A percentile compares a stretch with the other conserved stretches of the same genome.
Conservation (phyloP, 2,329 filamentous ascomycete genomes). For the Apiospora saccharicola region DNA sequence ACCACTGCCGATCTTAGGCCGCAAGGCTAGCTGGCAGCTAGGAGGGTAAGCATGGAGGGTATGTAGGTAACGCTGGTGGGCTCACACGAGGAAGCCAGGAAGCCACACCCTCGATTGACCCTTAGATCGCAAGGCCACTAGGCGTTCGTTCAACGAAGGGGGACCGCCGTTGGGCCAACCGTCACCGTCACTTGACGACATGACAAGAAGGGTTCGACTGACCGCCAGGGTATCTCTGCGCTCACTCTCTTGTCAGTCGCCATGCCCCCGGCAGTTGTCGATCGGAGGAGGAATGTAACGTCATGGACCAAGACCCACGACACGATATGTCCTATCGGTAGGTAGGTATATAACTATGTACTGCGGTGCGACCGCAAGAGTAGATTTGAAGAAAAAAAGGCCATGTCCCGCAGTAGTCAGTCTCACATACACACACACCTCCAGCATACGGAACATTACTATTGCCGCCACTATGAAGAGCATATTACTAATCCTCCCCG, state of each 20-base stretch:
- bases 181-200: conserved; percentile 9
- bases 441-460: background rate
- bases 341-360: conserved; percentile 8
- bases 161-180: background rate
- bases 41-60: too few species aligned
- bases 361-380: background rate
- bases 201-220: background rate
- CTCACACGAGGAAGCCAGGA: background rate
- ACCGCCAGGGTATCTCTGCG: background rate
- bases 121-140: background rate
- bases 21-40: conserved; percentile 7
- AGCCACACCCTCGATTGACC: background rate
- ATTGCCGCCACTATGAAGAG: conserved; percentile 34
- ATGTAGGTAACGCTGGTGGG: background rate
- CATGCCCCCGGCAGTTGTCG: background rate
- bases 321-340: background rate
- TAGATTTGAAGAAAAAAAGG: background rate
- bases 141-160: background rate
- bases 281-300: background rate
- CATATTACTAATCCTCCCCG: conserved; percentile 32
- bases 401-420: background rate
- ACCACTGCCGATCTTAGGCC: background rate
- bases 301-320: conserved; percentile 6
- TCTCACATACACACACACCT: background rate
- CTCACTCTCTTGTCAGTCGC: conserved; percentile 1